phyloP scores from a whole-genome alignment of 257 asterid genomes.

The Przewalskia tangutica region DNA sequence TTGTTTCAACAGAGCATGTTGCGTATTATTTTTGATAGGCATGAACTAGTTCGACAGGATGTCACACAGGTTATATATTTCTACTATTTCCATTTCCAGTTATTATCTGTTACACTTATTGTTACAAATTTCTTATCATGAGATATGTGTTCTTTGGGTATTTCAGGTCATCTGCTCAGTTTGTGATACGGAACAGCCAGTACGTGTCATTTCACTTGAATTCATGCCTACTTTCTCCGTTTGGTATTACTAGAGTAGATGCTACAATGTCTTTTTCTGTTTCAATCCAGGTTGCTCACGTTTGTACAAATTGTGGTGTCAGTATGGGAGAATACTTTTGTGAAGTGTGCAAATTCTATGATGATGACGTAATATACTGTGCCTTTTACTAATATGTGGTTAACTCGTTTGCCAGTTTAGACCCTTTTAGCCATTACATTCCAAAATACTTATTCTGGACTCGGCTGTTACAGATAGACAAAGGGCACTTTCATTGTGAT shows the following conservation, averaged over 20 bases:
- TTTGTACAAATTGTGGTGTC: slow-evolving; percentile 89
- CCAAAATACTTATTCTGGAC: not conserved
- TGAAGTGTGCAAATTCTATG: slow-evolving; percentile 72
- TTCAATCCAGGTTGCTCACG: slow-evolving; percentile 50
- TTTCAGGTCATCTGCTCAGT: slow-evolving; percentile 92
- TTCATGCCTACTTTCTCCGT: not conserved
- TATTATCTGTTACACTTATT: not conserved
- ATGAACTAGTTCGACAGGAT: slow-evolving; percentile 62
- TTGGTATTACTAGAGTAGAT: not conserved
- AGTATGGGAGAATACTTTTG: slow-evolving; percentile 97
- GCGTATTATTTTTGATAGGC: slow-evolving; percentile 59
- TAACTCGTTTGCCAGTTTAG: not conserved
- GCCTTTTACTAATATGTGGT: not conserved
- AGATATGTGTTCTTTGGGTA: not conserved
- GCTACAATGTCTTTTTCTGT: not conserved
- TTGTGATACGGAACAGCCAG: slow-evolving; percentile 96
- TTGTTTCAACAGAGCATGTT: slow-evolving; percentile 41
- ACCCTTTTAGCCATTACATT: not conserved
- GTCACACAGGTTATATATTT: slow-evolving; percentile 76
- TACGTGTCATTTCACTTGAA: slow-evolving; percentile 23
- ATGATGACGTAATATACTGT: slow-evolving; percentile 61
- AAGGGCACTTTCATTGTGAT: slow-evolving; percentile 85
- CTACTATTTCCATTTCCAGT: slow-evolving; percentile 4
- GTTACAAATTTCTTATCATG: not conserved
- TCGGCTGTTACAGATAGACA: slow-evolving; percentile 43